Evolutionary conservation across 805 yeast genomes (phyloP).

Genomic region (Saturnispora saitoi): DNA sequence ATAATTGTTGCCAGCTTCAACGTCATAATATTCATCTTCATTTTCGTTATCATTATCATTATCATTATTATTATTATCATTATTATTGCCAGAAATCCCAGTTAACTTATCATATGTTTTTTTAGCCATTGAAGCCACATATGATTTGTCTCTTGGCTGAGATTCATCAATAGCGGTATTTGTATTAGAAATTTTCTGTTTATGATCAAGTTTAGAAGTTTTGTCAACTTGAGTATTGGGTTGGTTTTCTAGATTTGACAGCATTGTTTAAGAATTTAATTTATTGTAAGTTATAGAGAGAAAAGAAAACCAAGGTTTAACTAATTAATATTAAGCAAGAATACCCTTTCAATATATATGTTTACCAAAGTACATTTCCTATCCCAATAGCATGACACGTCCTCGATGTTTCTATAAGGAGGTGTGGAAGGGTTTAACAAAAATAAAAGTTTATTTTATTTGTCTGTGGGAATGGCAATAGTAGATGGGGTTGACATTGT

Average conservation of each 20-base stretch:
- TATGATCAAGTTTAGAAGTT: neutral
- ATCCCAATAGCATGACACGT: neutral
- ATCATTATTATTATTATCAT: neutral
- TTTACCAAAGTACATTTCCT: neutral
- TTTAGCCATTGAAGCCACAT: slow-evolving; percentile 6
- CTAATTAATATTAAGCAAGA: no score
- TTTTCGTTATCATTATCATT: neutral
- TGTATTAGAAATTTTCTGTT: neutral
- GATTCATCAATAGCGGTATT: neutral
- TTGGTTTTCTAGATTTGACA: neutral
- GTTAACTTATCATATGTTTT: slow-evolving; percentile 5
- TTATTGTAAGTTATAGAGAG: no score
- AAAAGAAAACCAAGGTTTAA: no score
- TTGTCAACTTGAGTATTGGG: neutral
- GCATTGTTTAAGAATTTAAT: neutral
- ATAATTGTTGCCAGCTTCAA: neutral
- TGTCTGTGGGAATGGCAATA: neutral
- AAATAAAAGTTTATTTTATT: neutral
- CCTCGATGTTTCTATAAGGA: no score
- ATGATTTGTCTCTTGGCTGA: slow-evolving; percentile 10
- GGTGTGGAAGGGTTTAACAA: neutral
- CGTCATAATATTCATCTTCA: neutral
- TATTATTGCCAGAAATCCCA: no score
- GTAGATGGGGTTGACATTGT: no score
- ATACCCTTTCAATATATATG: no score